These are phyloP conservation scores for Raffaelea albimanens DNA, from an alignment of 2,329 filamentous ascomycete species.

Conservation along the genomic window DNA sequence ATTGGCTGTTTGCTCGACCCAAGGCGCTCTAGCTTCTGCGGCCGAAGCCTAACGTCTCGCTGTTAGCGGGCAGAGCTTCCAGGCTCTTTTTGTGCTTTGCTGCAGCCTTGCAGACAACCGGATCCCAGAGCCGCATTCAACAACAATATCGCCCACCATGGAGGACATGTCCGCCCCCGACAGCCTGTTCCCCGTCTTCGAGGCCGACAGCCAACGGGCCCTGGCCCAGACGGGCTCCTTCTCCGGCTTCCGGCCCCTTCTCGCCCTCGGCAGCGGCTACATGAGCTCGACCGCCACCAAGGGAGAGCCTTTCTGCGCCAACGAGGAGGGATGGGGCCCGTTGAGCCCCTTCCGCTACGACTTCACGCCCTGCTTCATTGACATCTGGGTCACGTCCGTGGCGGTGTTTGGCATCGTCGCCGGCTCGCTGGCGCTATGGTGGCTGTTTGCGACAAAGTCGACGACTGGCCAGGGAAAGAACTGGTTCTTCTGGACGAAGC, in stretches of 20 bases:
- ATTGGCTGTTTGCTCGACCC: too few relatives aligned
- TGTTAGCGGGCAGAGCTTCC: too few relatives aligned
- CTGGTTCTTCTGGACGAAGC: constrained; percentile 87
- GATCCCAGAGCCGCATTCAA: background rate
- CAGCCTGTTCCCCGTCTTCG: constrained; percentile 3
- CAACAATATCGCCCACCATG: constrained; percentile 17
- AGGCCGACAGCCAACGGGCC: constrained; percentile 30
- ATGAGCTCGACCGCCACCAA: constrained; percentile 40
- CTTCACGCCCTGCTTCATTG: constrained; percentile 95
- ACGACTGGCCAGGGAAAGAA: constrained; percentile 63
- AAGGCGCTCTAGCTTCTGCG: too few relatives aligned
- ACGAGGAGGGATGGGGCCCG: constrained; percentile 91
- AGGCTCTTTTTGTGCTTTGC: too few relatives aligned
- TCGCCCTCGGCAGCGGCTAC: constrained; percentile 48
- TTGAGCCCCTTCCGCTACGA: constrained; percentile 81
- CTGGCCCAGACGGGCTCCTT: constrained; percentile 50
- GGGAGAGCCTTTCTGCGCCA: constrained; percentile 72
- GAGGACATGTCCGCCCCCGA: constrained; percentile 5
- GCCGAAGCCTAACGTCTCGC: too few relatives aligned
- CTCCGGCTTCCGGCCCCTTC: constrained; percentile 43
- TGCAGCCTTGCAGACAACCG: background rate
- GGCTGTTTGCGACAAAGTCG: constrained; percentile 62
- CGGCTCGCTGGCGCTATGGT: constrained; percentile 70
- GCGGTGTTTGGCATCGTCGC: constrained; percentile 70
- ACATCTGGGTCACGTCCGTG: constrained; percentile 74